Base-by-base conservation (phyloP, 2,329 filamentous ascomycete genomes). In the Alternaria novae-zelandiae region DNA sequence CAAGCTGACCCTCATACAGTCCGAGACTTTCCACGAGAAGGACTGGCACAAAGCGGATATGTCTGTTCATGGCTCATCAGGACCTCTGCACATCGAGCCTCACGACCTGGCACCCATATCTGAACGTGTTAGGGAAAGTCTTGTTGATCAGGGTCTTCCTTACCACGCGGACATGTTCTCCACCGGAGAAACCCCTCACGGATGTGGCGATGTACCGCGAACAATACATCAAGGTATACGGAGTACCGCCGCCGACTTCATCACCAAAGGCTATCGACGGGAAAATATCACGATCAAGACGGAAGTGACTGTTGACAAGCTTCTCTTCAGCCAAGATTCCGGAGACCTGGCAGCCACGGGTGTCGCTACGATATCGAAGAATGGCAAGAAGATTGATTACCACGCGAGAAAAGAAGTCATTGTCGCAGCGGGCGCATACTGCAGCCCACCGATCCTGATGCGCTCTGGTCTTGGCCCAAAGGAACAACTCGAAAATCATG, bases 121-220 rank as follows among this genome's bases (percentile, higher is more conserved):
- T 3, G 77, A 88, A 47, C 80, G 85, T 28, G 74, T 89, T 10
- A 78, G 85, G 26, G 82, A 88, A 51, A 88, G 86, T 0, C 84
- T 88, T 76, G 76, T 86, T 9, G 85, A 84, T 2, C 78, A 84
- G 63, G 87, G 87, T 59, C 74, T 89, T 1, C 83, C 84, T 0
- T 79, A 87, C n/a, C 82, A 86, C 44, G 81, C 82, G 17, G 87
- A 90, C 65, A 88, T 89, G 85, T 89, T 89, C 70, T 83, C 83
- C 1, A 85, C 82, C 6, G 77, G 76, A n/a, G 71, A 78, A 43
- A 70, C 70, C 11, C 58, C 76, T 1, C 70, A 75, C 26, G 77
- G 77, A 17, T 78, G 75, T 36, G 74, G 77, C 9, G 66, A 79
- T 44, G 75, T 72, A 8, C 63, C 67, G n/a, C 65, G 77, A 21